These are phyloP conservation scores for Pistacia atlantica DNA, from an alignment of 345 rosid genomes.

Conservation along the genomic window DNA sequence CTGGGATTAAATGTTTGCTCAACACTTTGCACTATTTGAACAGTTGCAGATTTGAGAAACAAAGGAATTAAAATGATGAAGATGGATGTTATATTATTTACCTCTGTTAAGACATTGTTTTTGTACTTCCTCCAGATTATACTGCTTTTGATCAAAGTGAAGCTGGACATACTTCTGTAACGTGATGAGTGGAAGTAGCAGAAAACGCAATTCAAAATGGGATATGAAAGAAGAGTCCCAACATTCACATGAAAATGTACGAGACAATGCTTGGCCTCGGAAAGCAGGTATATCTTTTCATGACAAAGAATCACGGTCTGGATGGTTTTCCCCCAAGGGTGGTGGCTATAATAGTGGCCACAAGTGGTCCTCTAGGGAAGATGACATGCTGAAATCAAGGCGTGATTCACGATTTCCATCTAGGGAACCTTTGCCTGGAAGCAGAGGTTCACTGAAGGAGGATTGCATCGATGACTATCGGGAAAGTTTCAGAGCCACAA, in stretches of 20 bases:
- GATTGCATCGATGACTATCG: slow-evolving; percentile 37
- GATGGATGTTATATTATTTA: neutral
- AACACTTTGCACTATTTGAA: neutral
- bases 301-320: slow-evolving; percentile 51
- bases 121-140: slow-evolving; percentile 18
- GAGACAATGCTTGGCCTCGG: slow-evolving; percentile 38
- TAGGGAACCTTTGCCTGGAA: slow-evolving; percentile 55
- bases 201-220: slow-evolving; percentile 78
- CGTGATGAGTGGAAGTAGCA: slow-evolving; percentile 59
- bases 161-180: slow-evolving; percentile 21
- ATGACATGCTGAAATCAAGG: slow-evolving; percentile 36
- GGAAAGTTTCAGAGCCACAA: slow-evolving; percentile 33
- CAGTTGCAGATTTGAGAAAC: neutral
- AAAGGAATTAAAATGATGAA: neutral
- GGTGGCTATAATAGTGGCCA: slow-evolving; percentile 41
- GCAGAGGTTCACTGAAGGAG: slow-evolving; percentile 55
- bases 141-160: slow-evolving; percentile 20
- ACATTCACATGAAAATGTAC: slow-evolving; percentile 37
- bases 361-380: slow-evolving; percentile 50
- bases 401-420: slow-evolving; percentile 35
- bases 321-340: slow-evolving; percentile 46
- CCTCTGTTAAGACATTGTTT: slow-evolving; percentile 11
- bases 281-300: slow-evolving; percentile 44
- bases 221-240: slow-evolving; percentile 69
- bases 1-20: neutral